phyloP scores from a whole-genome alignment of 1,284 basidiomycete genomes.

The Bjerkandera adusta region DNA sequence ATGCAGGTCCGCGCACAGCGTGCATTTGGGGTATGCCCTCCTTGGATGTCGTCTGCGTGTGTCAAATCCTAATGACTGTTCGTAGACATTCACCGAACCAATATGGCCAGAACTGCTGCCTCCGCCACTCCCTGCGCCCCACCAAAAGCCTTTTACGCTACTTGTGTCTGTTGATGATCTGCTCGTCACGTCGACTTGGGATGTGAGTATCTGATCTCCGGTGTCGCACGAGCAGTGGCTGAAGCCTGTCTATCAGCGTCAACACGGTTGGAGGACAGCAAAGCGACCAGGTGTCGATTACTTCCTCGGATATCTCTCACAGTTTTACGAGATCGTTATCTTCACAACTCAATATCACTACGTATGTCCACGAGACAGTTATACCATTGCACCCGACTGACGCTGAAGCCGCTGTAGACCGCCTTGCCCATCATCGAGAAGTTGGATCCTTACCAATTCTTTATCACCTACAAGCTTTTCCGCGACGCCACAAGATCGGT shows the following conservation, averaged over 20 bases:
- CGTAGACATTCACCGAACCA: constrained; percentile 88
- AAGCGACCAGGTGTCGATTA: constrained; percentile 97
- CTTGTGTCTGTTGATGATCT: constrained; percentile 92
- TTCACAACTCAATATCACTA: constrained; percentile 93
- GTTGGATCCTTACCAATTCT: constrained; percentile 92
- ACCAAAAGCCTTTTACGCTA: constrained; percentile 91
- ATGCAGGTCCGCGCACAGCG: constrained; percentile 57
- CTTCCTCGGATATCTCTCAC: constrained; percentile 94
- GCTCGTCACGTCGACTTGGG: constrained; percentile 90
- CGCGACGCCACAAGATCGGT: constrained; percentile 84
- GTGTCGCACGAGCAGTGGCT: no score
- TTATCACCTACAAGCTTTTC: constrained; percentile 88
- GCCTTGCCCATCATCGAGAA: constrained; percentile 91
- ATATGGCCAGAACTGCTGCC: constrained; percentile 92
- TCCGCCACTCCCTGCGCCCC: constrained; percentile 79
- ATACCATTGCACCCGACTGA: constrained; percentile 6
- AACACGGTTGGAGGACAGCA: constrained; percentile 87
- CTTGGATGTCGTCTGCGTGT: not conserved
- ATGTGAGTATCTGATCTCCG: constrained; percentile 57
- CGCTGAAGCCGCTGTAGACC: constrained; percentile 49
- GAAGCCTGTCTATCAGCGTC: constrained; percentile 47
- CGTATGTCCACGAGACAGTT: constrained; percentile 45
- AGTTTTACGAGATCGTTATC: constrained; percentile 97
- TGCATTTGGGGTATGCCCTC: constrained; percentile 57
- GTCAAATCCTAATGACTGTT: constrained; percentile 5